These are phyloP conservation scores for Mallotus nudiflorus DNA, from an alignment of 345 rosid genomes.

Conservation along the genomic window DNA sequence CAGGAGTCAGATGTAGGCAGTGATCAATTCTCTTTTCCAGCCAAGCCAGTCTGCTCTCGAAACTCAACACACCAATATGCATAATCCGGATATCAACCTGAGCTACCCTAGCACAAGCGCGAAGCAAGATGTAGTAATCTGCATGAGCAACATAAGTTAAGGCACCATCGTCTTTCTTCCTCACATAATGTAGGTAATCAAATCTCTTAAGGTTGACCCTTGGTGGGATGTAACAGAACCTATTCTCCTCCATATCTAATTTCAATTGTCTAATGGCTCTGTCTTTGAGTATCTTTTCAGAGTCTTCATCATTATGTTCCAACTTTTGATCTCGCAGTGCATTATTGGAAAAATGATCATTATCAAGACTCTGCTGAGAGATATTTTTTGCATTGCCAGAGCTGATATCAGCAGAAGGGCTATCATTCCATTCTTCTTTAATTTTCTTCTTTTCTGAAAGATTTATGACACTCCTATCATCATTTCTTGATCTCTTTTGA, in stretches of 20 bases:
- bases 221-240: constrained; percentile 71
- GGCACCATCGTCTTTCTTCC: constrained; percentile 61
- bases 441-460: constrained; percentile 20
- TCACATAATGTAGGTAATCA: constrained; percentile 60
- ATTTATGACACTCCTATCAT: constrained; percentile 15
- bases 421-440: constrained; percentile 18
- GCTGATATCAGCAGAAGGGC: constrained; percentile 17
- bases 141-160: constrained; percentile 64
- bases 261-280: constrained; percentile 47
- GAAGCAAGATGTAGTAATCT: constrained; percentile 75
- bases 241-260: constrained; percentile 65
- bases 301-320: constrained; percentile 2
- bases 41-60: constrained; percentile 84
- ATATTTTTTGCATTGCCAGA: constrained; percentile 5
- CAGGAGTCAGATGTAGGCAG: constrained; percentile 50
- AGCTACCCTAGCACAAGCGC: constrained; percentile 59
- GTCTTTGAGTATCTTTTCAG: constrained; percentile 24
- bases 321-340: constrained; percentile 23
- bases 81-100: constrained; percentile 60
- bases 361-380: constrained; percentile 5
- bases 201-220: constrained; percentile 55
- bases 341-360: constrained; percentile 15
- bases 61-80: constrained; percentile 64
- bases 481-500: constrained; percentile 40
- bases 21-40: constrained; percentile 59